Conservation (phyloP, 805 yeast species). For the Priceomyces melissophilus region DNA sequence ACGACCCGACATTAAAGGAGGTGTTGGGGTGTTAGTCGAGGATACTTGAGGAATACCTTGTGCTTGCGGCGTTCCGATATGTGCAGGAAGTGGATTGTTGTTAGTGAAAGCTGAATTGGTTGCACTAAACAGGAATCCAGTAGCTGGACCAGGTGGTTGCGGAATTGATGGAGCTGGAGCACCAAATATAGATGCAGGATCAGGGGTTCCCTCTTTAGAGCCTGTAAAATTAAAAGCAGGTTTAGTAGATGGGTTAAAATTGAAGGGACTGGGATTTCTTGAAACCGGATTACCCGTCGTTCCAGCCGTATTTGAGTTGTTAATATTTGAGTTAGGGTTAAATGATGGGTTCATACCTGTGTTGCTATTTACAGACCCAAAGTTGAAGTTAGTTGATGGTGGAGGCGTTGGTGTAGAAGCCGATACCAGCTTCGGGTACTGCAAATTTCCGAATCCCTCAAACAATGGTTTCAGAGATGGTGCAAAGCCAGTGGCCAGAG, state of each 20-base stretch:
- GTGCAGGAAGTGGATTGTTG: background rate
- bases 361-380: background rate
- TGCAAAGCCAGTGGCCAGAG: too few species aligned
- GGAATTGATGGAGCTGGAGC: conserved; percentile 5
- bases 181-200: conserved; percentile 31
- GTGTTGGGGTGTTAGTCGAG: conserved; percentile 11
- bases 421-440: background rate
- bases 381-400: conserved; percentile 3
- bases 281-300: background rate
- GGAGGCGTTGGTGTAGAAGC: background rate
- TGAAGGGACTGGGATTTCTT: background rate
- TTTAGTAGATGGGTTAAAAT: conserved; percentile 1
- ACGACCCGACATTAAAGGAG: conserved; percentile 20
- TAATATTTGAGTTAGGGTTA: too few species aligned
- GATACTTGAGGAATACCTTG: conserved; percentile 7
- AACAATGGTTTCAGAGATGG: too few species aligned
- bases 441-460: too few species aligned
- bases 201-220: conserved; percentile 25
- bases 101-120: background rate
- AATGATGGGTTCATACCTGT: background rate
- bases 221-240: conserved; percentile 22
- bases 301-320: too few species aligned
- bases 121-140: conserved; percentile 4
- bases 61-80: conserved; percentile 3
- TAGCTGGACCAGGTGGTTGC: conserved; percentile 4